A percentile compares a stretch with the other conserved stretches of the same genome.
Evolutionary conservation across 805 yeast genomes (phyloP).

Genomic region (Tetrapisispora arboricola): DNA sequence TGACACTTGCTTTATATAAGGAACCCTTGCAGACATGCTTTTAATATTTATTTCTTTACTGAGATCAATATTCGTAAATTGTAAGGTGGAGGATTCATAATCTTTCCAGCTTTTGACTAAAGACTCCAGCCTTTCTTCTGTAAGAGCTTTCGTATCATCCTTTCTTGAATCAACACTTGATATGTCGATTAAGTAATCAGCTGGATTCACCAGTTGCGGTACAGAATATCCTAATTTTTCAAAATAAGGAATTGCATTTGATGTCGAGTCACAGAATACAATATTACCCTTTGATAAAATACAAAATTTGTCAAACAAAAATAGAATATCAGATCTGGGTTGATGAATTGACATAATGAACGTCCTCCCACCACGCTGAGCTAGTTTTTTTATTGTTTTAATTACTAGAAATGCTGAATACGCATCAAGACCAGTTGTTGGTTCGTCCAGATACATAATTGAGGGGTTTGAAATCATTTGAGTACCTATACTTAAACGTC

Average conservation of each 20-base stretch:
- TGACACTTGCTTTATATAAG: conserved; percentile 33
- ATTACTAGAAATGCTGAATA: conserved; percentile 60
- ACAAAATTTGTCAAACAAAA: conserved; percentile 56
- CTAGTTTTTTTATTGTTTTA: conserved; percentile 47
- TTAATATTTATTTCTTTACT: conserved; percentile 19
- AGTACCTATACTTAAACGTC: conserved; percentile 68
- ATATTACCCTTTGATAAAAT: conserved; percentile 57
- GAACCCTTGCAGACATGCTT: conserved; percentile 28
- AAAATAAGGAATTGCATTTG: conserved; percentile 41
- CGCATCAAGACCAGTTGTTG: conserved; percentile 81
- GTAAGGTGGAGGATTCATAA: conserved; percentile 4
- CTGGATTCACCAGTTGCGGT: conserved; percentile 46
- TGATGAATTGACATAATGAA: conserved; percentile 73
- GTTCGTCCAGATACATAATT: conserved; percentile 70
- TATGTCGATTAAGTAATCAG: conserved; percentile 48
- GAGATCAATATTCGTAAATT: conserved; percentile 1
- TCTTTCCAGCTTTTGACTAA: conserved; percentile 34
- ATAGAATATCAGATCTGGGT: conserved; percentile 69
- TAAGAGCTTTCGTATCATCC: conserved; percentile 26
- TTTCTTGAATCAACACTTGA: conserved; percentile 46
- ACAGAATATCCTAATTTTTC: conserved; percentile 33
- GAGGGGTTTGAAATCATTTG: conserved; percentile 72
- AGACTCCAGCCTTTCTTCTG: conserved; percentile 26
- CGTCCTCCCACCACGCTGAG: conserved; percentile 51
- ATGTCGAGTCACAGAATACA: conserved; percentile 39